phyloP scores from a whole-genome alignment of 2,329 filamentous ascomycete genomes.

The Alternaria sp. region DNA sequence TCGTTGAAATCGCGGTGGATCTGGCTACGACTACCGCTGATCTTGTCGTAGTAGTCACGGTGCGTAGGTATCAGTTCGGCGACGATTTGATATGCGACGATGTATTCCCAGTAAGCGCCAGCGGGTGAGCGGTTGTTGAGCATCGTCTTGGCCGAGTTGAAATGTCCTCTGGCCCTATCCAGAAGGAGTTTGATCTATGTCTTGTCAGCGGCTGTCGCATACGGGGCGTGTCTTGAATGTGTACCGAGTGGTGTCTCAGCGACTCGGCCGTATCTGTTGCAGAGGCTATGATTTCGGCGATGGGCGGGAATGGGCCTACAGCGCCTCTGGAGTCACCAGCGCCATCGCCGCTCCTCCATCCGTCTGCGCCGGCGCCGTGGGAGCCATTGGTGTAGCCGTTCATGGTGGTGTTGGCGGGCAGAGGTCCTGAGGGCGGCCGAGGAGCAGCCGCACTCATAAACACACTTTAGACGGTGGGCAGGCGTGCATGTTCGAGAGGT shows the following conservation, averaged over 20 bases:
- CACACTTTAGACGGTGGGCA: conserved; percentile 33
- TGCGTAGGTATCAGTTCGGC: conserved; percentile 79
- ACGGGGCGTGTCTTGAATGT: neutral
- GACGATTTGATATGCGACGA: conserved; percentile 81
- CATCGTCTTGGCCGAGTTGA: conserved; percentile 63
- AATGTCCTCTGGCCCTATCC: conserved; percentile 51
- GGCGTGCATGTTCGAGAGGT: conserved; percentile 36
- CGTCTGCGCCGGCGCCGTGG: conserved; percentile 30
- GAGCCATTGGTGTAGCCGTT: conserved; percentile 41
- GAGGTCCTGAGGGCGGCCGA: conserved; percentile 41
- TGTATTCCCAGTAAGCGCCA: conserved; percentile 81
- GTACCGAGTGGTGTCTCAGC: conserved; percentile 41
- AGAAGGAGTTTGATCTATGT: conserved; percentile 53
- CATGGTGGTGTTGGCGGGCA: conserved; percentile 36
- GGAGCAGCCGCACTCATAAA: conserved; percentile 52
- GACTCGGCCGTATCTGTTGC: conserved; percentile 49
- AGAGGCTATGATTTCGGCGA: conserved; percentile 54
- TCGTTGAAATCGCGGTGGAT: conserved; percentile 58
- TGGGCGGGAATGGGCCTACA: conserved; percentile 46
- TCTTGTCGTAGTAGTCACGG: conserved; percentile 70
- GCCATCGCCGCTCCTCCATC: conserved; percentile 37
- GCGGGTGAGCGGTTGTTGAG: conserved; percentile 61
- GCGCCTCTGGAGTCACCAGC: conserved; percentile 29
- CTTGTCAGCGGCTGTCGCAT: conserved; percentile 23
- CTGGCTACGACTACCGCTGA: conserved; percentile 64